Percentiles rank a stretch among this genome's conserved stretches.
Evolutionary conservation across 768 basidiomycete genomes (phyloP).

Genomic region (Candolleomyces efflorescens): DNA sequence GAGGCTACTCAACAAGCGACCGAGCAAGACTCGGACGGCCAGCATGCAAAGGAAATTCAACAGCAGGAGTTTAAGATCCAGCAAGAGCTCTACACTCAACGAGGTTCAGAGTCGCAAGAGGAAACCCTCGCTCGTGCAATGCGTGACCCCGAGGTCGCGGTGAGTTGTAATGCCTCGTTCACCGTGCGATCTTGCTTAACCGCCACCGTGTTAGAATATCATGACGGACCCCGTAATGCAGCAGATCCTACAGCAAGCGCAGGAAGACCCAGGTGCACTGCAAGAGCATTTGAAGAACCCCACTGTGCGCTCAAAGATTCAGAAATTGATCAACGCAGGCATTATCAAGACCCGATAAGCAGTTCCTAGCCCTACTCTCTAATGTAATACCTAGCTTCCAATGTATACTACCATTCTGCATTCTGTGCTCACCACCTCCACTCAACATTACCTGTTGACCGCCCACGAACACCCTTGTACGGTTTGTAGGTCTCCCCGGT

Average conservation of each 20-base stretch:
- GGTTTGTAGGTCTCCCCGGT: slow-evolving; percentile 82
- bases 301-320: slow-evolving; percentile 71
- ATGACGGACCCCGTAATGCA: slow-evolving; percentile 94
- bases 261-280: slow-evolving; percentile 80
- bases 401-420: neutral
- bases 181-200: neutral
- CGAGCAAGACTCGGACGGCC: slow-evolving; percentile 73
- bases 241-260: slow-evolving; percentile 91
- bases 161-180: slow-evolving; percentile 33
- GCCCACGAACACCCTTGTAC: slow-evolving; percentile 84
- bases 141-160: slow-evolving; percentile 95
- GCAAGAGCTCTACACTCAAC: slow-evolving; percentile 72
- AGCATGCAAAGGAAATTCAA: slow-evolving; percentile 81
- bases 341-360: slow-evolving; percentile 82
- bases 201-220: slow-evolving; percentile 47
- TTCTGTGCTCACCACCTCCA: slow-evolving; percentile 46
- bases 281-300: slow-evolving; percentile 98
- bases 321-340: slow-evolving; percentile 88
- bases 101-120: slow-evolving; percentile 85
- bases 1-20: slow-evolving; percentile 76
- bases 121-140: slow-evolving; percentile 91
- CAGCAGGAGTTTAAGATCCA: slow-evolving; percentile 78
- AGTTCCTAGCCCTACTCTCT: neutral
- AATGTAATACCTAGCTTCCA: neutral
- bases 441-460: slow-evolving; percentile 64